Conservation (phyloP, 495 filamentous ascomycete genomes). For the Lindgomyces ingoldianus region DNA sequence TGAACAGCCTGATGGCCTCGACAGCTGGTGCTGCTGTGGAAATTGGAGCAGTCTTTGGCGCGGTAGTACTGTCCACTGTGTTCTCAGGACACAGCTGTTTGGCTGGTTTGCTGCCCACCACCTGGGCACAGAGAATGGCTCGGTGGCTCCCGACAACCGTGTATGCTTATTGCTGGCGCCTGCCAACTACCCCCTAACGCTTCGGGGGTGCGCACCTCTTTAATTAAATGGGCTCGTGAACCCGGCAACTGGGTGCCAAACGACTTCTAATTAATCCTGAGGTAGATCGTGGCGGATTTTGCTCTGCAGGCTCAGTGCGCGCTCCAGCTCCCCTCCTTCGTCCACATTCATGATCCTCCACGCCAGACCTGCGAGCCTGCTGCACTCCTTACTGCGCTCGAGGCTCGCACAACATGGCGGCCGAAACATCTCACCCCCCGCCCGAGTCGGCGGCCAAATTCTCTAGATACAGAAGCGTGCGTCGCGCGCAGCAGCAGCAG, state of each 20-base stretch:
- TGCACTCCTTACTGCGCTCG: constrained; percentile 19
- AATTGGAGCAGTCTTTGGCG: background rate
- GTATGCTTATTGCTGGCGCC: no score
- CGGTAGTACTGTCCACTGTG: background rate
- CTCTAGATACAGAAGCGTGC: constrained; percentile 44
- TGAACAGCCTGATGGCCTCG: no score
- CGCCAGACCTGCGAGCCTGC: background rate
- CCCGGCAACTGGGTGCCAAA: background rate
- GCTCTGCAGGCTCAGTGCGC: background rate
- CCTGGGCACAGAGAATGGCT: no score
- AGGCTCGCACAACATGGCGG: constrained; percentile 35
- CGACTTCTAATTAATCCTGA: background rate
- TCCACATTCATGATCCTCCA: background rate
- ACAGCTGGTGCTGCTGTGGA: background rate
- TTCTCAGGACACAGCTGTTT: background rate
- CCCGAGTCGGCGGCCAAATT: constrained; percentile 21
- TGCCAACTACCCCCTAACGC: no score
- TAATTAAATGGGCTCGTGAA: background rate
- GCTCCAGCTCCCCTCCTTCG: background rate
- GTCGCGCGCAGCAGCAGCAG: constrained; percentile 23
- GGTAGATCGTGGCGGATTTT: background rate
- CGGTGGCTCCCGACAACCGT: no score
- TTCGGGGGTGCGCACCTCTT: no score
- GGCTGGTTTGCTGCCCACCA: no score
- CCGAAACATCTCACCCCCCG: constrained; percentile 22